A percentile compares a stretch with the other conserved stretches of the same genome.
Evolutionary conservation across 2,329 filamentous ascomycete species (phyloP).

Genomic region (Sporothrix variecibatus): DNA sequence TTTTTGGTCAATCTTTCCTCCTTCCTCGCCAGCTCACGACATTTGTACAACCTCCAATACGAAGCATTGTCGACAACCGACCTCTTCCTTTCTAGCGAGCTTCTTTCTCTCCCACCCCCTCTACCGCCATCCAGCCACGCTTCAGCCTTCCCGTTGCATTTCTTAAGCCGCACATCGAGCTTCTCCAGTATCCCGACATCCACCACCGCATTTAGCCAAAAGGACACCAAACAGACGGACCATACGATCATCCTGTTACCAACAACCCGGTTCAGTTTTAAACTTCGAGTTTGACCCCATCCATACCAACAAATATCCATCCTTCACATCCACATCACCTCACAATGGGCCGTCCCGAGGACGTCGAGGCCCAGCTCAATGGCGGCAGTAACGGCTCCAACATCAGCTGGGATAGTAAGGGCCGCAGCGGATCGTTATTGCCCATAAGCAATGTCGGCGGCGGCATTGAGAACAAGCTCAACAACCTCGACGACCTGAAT

Average conservation of each 20-base stretch:
- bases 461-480: neutral
- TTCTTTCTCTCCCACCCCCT: neutral
- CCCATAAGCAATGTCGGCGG: neutral
- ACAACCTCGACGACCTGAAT: neutral
- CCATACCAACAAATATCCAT: neutral
- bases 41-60: neutral
- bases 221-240: neutral
- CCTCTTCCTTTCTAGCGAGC: neutral
- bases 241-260: neutral
- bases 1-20: neutral
- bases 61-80: neutral
- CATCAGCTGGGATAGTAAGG: conserved; percentile 22
- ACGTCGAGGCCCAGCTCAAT: conserved; percentile 33
- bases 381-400: neutral
- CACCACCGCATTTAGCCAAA: neutral
- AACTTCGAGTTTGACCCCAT: neutral
- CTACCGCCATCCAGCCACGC: neutral
- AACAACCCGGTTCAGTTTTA: neutral
- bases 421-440: neutral
- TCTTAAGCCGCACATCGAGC: neutral
- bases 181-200: neutral
- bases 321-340: neutral
- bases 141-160: neutral
- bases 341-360: conserved; percentile 23
- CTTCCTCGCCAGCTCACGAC: neutral